Base-by-base conservation (phyloP, 176 grass and related monocot species). In the Coix lacrymajobi region DNA sequence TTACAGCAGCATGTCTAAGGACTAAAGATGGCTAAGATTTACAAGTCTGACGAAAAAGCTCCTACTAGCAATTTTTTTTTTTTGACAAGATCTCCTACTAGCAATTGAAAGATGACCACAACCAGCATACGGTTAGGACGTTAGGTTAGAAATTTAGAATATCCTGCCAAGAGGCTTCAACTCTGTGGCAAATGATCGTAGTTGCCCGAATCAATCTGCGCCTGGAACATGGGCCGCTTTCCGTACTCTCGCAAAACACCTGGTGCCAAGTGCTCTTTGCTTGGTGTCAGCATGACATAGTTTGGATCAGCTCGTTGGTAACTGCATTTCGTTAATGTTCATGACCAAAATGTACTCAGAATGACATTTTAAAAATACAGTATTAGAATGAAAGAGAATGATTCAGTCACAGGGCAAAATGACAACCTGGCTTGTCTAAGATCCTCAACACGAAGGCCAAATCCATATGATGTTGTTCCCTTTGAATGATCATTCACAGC, bases 211-310 rank as follows among this genome's bases (percentile, higher is more conserved):
- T 98, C 88, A 32, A 95, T 83, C 5, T 95, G 87, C 13, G 82
- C 85, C 49, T 93, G 88, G 80, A 93, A 98, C 90, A 98, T 86
- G 8, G 92, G 92, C 75, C 84, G 85, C 88, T 98, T 82, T 57
- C 96, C 82, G 26, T 88, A 84, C 63, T 88, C 62, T 0, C 62
- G 82, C 77, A 91, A 48, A 13, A 95, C 33, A 4, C 82, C 92
- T 33, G 86, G 82, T 65, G 92, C 96, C 61, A 98, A 68, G 73
- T 95, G 92, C 82, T 95, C 92, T 85, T 93, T 98, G 82, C 60
- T 98, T n/a, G 90, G 89, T n/a, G 96, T 91, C 79, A 98, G 48
- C 96, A 98, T 98, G 31, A 95, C 91, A 34, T 98, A 95, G 84
- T 98, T 98, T 8, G 89, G 91, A 86, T 98, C 96, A 0, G 92